phyloP scores from a whole-genome alignment of 139 green algal species.

The Yamagishiella unicocca region DNA sequence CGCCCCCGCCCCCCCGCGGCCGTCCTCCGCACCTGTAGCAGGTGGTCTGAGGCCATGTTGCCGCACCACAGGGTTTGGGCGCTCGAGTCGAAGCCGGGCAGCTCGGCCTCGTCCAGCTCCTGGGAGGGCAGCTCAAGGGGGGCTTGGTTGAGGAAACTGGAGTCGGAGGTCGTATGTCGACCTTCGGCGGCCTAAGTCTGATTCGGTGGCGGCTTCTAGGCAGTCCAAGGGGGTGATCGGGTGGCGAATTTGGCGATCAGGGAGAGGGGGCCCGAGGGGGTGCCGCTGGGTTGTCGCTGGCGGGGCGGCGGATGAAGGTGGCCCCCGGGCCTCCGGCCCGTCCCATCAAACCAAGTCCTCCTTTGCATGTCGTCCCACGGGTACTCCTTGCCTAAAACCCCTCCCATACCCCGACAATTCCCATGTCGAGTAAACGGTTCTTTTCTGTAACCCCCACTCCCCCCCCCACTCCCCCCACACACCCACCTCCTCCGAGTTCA shows the following conservation, averaged over 20 bases:
- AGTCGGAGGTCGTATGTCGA: too few species aligned
- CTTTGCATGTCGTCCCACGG: too few species aligned
- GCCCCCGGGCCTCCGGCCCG: too few species aligned
- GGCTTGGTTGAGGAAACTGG: too few species aligned
- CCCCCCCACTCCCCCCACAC: background rate
- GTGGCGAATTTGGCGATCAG: background rate
- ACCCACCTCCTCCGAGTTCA: slow-evolving; percentile 79
- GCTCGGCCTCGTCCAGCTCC: slow-evolving; percentile 86
- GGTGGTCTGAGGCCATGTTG: slow-evolving; percentile 83
- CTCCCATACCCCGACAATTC: background rate
- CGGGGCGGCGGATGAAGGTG: background rate
- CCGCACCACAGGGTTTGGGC: slow-evolving; percentile 89
- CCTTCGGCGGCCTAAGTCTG: too few species aligned
- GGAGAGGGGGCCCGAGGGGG: background rate
- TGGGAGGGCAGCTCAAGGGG: slow-evolving; percentile 46
- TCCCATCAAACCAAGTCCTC: too few species aligned
- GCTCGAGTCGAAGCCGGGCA: slow-evolving; percentile 86
- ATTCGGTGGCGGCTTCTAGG: too few species aligned
- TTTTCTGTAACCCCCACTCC: background rate
- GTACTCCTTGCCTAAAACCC: too few species aligned
- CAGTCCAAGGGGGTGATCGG: background rate
- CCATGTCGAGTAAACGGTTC: background rate
- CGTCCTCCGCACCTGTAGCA: slow-evolving; percentile 80
- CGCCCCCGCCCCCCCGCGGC: background rate
- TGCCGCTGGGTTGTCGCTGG: background rate